A percentile compares a stretch with the other conserved stretches of the same genome.
These are phyloP conservation scores for Claviceps arundinis DNA, from an alignment of 2,329 filamentous ascomycete genomes.

Conservation along the genomic window DNA sequence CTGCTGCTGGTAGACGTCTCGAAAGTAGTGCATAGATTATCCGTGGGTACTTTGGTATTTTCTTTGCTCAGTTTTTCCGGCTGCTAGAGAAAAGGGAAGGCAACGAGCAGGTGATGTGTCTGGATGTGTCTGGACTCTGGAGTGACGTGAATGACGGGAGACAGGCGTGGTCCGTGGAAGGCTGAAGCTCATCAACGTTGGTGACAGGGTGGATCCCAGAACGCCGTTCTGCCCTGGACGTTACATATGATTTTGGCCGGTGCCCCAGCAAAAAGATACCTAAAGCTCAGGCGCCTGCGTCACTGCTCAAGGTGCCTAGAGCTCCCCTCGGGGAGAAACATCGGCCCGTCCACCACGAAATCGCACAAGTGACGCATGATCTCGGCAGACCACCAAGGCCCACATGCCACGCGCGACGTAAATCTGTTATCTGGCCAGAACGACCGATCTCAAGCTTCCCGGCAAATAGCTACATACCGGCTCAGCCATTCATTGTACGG, in stretches of 20 bases:
- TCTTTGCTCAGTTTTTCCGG: background rate
- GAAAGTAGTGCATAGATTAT: background rate
- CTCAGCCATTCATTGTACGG: background rate
- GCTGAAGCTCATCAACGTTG: slow-evolving; percentile 6
- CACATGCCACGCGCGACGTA: background rate
- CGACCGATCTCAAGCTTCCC: background rate
- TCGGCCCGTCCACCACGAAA: slow-evolving; percentile 4
- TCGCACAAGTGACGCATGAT: background rate
- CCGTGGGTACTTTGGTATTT: background rate
- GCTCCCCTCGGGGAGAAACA: slow-evolving; percentile 6
- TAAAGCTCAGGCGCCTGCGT: slow-evolving; percentile 1
- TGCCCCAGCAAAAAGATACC: background rate
- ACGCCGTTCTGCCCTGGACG: background rate
- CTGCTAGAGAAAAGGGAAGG: background rate
- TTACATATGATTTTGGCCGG: background rate
- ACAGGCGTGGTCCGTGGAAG: background rate
- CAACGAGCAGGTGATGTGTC: background rate
- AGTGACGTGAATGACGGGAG: background rate
- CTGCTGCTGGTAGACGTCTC: background rate
- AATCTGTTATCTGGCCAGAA: slow-evolving; percentile 10
- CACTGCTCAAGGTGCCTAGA: slow-evolving; percentile 5
- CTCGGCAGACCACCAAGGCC: background rate
- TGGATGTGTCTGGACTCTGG: background rate
- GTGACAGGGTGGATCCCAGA: slow-evolving; percentile 3
- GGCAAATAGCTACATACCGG: too few relatives aligned